phyloP scores from a whole-genome alignment of 139 green algal species.

The Nannochloris sp. region DNA sequence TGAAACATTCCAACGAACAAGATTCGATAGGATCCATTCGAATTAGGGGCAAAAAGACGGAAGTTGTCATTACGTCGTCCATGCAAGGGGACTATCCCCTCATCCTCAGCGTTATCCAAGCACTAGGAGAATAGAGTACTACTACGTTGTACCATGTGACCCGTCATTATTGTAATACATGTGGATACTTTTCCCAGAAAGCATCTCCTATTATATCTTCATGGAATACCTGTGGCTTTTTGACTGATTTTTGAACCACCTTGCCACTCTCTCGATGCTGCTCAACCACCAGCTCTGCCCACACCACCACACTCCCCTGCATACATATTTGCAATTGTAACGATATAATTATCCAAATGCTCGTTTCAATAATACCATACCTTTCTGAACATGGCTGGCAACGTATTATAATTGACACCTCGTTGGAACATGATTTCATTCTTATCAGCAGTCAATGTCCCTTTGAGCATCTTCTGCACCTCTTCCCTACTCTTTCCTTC shows the following conservation, averaged over 20 bases:
- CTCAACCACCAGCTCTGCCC: slow-evolving; percentile 18
- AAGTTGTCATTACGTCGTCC: slow-evolving; percentile 82
- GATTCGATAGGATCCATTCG: slow-evolving; percentile 81
- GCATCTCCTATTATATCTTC: slow-evolving; percentile 76
- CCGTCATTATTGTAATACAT: slow-evolving; percentile 45
- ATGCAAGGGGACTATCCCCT: slow-evolving; percentile 58
- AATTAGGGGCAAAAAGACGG: slow-evolving; percentile 71
- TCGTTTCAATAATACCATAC: slow-evolving; percentile 35
- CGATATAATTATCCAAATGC: slow-evolving; percentile 77
- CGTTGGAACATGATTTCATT: slow-evolving; percentile 84
- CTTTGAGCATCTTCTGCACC: slow-evolving; percentile 60
- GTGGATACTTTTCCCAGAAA: slow-evolving; percentile 67
- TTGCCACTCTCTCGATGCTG: slow-evolving; percentile 48
- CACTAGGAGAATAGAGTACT: neutral
- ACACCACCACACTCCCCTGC: slow-evolving; percentile 56
- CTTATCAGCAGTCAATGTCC: slow-evolving; percentile 69
- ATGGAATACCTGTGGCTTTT: slow-evolving; percentile 44
- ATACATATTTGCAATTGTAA: slow-evolving; percentile 60
- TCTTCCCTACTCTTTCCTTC: slow-evolving; percentile 42
- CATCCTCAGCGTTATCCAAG: neutral
- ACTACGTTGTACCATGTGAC: neutral
- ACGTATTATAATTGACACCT: slow-evolving; percentile 81
- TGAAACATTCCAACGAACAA: slow-evolving; percentile 65
- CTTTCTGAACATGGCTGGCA: slow-evolving; percentile 82
- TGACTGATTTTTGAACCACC: slow-evolving; percentile 31